phyloP scores from a whole-genome alignment of 176 grass and related monocot species.

The Oryza coarctata region DNA sequence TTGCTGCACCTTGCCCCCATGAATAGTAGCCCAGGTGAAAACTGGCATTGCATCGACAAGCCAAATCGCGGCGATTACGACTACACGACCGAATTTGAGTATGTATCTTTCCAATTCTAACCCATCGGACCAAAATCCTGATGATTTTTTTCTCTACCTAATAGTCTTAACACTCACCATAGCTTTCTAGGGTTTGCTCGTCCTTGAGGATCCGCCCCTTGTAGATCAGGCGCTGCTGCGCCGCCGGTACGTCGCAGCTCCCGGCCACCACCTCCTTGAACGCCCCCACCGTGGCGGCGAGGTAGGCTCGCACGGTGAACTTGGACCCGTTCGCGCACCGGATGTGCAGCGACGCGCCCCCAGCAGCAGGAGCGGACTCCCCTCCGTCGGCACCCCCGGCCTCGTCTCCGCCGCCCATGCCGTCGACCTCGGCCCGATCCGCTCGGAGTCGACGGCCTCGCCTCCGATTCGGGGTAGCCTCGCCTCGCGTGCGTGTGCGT shows the following conservation, averaged over 20 bases:
- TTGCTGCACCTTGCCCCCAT: not conserved
- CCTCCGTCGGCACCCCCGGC: constrained; percentile 27
- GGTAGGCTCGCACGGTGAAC: constrained; percentile 64
- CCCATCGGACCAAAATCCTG: not conserved
- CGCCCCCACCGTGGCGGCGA: constrained; percentile 52
- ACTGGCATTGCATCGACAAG: constrained; percentile 9
- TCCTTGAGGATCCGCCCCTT: constrained; percentile 94
- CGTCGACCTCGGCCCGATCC: constrained; percentile 42
- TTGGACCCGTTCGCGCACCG: constrained; percentile 78
- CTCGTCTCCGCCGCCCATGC: constrained; percentile 51
- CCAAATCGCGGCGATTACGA: not conserved
- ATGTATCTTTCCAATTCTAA: not conserved
- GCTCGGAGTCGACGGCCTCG: constrained; percentile 26
- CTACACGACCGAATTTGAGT: constrained; percentile 16
- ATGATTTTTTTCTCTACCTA: not conserved
- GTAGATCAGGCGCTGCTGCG: constrained; percentile 98
- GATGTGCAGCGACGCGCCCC: constrained; percentile 59
- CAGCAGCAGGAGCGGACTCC: constrained; percentile 26
- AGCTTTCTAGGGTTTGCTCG: constrained; percentile 90
- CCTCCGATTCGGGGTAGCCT: constrained; percentile 29
- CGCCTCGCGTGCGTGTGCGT: not conserved
- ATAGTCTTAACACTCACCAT: constrained; percentile 53
- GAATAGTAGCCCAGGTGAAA: not conserved
- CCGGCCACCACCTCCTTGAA: constrained; percentile 72
- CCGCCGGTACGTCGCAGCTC: constrained; percentile 74